Conservation (phyloP, 768 basidiomycete species). For the Dentipellis fragilis region DNA sequence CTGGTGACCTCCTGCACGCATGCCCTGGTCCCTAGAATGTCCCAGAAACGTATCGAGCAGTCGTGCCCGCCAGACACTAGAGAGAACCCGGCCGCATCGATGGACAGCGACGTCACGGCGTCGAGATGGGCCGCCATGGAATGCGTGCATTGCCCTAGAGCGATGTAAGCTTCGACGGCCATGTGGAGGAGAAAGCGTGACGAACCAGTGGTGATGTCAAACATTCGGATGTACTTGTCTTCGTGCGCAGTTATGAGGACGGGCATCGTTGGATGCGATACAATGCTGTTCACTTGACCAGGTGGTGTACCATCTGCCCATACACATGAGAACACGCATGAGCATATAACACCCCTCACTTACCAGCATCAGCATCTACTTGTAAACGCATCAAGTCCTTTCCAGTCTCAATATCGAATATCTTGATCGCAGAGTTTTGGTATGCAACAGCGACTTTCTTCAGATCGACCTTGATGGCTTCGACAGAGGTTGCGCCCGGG, state of each 20-base stretch:
- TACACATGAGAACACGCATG: background rate
- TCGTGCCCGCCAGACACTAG: slow-evolving; percentile 90
- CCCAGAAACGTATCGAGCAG: slow-evolving; percentile 93
- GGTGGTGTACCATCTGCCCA: slow-evolving; percentile 52
- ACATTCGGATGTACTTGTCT: slow-evolving; percentile 87
- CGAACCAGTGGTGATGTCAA: slow-evolving; percentile 75
- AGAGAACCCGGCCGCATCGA: slow-evolving; percentile 79
- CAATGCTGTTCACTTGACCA: slow-evolving; percentile 79
- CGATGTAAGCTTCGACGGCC: background rate
- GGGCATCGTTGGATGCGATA: slow-evolving; percentile 85
- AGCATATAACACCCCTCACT: background rate
- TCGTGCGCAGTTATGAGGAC: slow-evolving; percentile 86
- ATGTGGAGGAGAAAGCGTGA: background rate
- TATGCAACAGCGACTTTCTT: slow-evolving; percentile 88
- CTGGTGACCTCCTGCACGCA: slow-evolving; percentile 86
- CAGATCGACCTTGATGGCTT: slow-evolving; percentile 72
- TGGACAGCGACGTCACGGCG: slow-evolving; percentile 82
- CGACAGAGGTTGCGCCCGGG: slow-evolving; percentile 71
- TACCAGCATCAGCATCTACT: slow-evolving; percentile 9
- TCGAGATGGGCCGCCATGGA: slow-evolving; percentile 88
- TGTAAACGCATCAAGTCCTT: slow-evolving; percentile 58
- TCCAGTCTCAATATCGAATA: slow-evolving; percentile 86
- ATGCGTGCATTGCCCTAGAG: slow-evolving; percentile 72
- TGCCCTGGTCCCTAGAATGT: slow-evolving; percentile 65
- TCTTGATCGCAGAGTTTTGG: slow-evolving; percentile 79